Conservation (phyloP, 345 rosid species). For the Syzygium aqueum region DNA sequence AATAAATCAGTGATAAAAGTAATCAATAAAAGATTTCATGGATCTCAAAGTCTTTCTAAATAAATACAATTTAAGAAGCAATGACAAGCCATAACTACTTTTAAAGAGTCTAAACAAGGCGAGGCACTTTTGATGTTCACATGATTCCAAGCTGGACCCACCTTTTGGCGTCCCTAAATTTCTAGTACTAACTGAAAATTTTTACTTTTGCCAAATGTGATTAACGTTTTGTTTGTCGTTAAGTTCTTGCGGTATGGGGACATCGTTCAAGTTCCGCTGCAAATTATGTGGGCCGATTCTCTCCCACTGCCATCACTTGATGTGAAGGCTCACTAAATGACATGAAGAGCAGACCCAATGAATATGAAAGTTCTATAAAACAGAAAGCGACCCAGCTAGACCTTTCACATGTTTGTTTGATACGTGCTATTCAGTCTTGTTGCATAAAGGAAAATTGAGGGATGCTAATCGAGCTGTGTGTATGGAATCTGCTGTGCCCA, state of each 20-base stretch:
- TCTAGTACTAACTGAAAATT: neutral
- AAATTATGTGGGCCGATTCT: conserved; percentile 71
- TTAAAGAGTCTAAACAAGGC: neutral
- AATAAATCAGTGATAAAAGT: too few relatives aligned
- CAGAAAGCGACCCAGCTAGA: neutral
- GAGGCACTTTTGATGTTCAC: neutral
- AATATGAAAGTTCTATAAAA: neutral
- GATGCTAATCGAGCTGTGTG: neutral
- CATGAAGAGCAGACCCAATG: neutral
- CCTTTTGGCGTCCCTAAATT: neutral
- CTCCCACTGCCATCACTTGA: conserved; percentile 86
- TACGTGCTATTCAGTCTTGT: neutral
- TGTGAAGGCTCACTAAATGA: neutral
- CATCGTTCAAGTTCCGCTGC: conserved; percentile 78
- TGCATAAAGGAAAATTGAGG: neutral
- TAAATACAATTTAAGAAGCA: too few relatives aligned
- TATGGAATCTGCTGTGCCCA: neutral
- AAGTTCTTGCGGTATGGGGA: conserved; percentile 50
- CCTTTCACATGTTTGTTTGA: neutral
- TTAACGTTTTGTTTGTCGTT: neutral
- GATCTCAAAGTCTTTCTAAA: neutral
- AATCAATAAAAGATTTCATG: neutral
- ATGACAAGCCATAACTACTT: neutral
- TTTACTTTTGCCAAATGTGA: neutral
- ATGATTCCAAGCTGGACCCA: neutral